Evolutionary conservation across 345 rosid species (phyloP).

Genomic region (Arabis hirsuta): DNA sequence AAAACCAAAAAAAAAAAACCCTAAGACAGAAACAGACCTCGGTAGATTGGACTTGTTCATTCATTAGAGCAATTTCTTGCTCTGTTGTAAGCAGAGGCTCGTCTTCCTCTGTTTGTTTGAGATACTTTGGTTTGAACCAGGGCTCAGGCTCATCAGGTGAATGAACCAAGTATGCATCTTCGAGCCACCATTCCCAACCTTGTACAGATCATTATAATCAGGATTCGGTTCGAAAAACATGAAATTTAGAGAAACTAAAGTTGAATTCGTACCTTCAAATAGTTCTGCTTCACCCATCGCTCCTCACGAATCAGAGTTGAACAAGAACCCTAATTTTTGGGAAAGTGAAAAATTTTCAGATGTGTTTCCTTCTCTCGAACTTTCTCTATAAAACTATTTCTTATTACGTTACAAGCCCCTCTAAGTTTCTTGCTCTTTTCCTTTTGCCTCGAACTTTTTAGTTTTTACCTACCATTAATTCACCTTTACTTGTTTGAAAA

Average conservation of each 20-base stretch:
- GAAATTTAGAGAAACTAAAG: neutral
- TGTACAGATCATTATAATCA: neutral
- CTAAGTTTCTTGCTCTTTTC: neutral
- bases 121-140: neutral
- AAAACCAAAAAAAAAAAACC: neutral
- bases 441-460: neutral
- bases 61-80: neutral
- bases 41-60: neutral
- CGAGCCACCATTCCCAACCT: neutral
- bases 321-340: neutral
- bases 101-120: neutral
- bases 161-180: neutral
- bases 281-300: neutral
- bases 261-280: neutral
- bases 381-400: neutral
- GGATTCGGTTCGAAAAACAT: neutral
- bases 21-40: neutral
- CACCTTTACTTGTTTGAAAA: too few species aligned
- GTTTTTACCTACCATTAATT: neutral
- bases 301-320: neutral
- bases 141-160: neutral
- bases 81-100: neutral
- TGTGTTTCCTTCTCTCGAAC: neutral
- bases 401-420: neutral
- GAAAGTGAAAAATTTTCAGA: neutral